These are phyloP conservation scores for Metrosideros polymorpha DNA, from an alignment of 441 rosid species.

Conservation along the genomic window DNA sequence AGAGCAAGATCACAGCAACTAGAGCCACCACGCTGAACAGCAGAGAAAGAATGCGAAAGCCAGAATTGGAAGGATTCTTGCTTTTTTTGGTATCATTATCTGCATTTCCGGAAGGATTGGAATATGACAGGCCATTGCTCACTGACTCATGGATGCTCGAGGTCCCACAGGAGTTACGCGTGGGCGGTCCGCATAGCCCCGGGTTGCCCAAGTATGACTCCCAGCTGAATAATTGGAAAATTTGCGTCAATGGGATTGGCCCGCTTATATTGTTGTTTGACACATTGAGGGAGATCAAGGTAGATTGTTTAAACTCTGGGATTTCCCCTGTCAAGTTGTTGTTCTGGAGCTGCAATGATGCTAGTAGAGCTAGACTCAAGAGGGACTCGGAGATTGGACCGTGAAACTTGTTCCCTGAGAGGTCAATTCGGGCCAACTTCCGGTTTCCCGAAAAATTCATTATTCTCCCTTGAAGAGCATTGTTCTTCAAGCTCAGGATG, in stretches of 20 bases:
- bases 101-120: neutral
- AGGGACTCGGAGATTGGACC: slow-evolving; percentile 20
- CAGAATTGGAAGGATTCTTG: neutral
- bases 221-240: slow-evolving; percentile 15
- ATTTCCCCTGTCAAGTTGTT: slow-evolving; percentile 32
- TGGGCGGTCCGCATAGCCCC: slow-evolving; percentile 16
- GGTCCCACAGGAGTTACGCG: neutral
- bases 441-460: slow-evolving; percentile 26
- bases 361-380: slow-evolving; percentile 6
- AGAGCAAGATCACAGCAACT: slow-evolving; percentile 22
- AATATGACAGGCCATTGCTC: neutral
- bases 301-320: slow-evolving; percentile 22
- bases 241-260: slow-evolving; percentile 16
- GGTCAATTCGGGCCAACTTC: slow-evolving; percentile 18
- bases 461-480: slow-evolving; percentile 24
- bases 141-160: neutral
- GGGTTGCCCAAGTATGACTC: slow-evolving; percentile 16
- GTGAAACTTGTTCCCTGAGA: slow-evolving; percentile 22
- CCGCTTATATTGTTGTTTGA: slow-evolving; percentile 33
- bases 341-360: slow-evolving; percentile 34
- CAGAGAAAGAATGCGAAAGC: neutral
- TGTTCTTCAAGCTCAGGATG: slow-evolving; percentile 25
- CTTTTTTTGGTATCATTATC: neutral
- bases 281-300: slow-evolving; percentile 25
- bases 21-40: slow-evolving; percentile 18